phyloP scores from a whole-genome alignment of 257 asterid species.

The Solanum appendiculatum region DNA sequence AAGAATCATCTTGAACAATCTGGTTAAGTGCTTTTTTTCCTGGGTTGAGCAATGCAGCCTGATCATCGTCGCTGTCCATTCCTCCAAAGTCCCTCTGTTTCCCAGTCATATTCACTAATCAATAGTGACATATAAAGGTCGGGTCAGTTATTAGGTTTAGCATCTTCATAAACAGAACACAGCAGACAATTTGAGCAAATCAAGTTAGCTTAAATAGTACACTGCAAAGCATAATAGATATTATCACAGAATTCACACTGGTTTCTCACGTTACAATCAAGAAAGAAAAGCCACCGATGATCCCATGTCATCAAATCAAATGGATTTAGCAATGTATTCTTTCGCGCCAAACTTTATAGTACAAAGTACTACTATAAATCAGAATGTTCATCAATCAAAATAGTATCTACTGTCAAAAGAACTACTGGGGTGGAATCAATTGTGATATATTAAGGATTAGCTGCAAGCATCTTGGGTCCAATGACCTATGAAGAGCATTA shows the following conservation, averaged over 20 bases:
- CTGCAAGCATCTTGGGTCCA: neutral
- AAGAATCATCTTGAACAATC: conserved; percentile 86
- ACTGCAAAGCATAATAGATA: neutral
- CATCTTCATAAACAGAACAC: neutral
- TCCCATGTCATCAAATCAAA: neutral
- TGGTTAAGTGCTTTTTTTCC: conserved; percentile 62
- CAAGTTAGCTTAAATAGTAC: neutral
- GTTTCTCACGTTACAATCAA: neutral
- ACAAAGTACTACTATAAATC: neutral
- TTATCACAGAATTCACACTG: neutral
- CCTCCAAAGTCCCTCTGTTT: conserved; percentile 87
- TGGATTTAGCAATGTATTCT: neutral
- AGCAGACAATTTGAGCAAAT: neutral
- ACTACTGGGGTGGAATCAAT: neutral
- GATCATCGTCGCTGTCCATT: conserved; percentile 79
- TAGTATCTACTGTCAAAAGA: neutral
- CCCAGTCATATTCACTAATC: conserved; percentile 62
- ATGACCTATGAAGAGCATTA: neutral
- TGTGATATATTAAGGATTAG: neutral
- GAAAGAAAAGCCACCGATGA: neutral
- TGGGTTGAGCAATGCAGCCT: conserved; percentile 75
- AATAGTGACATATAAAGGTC: conserved; percentile 9
- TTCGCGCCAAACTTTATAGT: neutral
- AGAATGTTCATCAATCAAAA: neutral
- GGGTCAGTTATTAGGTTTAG: neutral